A percentile compares a stretch with the other conserved stretches of the same genome.
These are phyloP conservation scores for Taphrina confusa DNA, from an alignment of 1,139 yeast species.

Conservation along the genomic window DNA sequence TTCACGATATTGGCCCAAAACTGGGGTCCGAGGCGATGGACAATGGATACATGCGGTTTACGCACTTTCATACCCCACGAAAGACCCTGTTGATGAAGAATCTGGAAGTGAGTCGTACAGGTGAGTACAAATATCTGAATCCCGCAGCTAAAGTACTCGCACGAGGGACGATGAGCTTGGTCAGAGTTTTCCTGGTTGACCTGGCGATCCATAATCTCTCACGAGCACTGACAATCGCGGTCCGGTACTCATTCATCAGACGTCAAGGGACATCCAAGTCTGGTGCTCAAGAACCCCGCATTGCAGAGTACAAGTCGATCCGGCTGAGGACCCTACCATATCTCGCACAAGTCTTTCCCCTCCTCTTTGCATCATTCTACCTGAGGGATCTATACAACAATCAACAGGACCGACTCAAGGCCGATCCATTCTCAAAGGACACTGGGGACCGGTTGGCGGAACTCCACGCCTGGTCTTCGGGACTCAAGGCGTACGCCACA, in stretches of 20 bases:
- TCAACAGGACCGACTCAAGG: constrained; percentile 51
- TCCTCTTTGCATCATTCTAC: constrained; percentile 69
- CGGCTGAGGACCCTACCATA: constrained; percentile 32
- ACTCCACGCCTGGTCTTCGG: constrained; percentile 33
- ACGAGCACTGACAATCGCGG: constrained; percentile 76
- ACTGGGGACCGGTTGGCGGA: constrained; percentile 30
- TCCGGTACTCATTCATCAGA: constrained; percentile 85
- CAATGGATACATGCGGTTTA: constrained; percentile 91
- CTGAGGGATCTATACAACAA: constrained; percentile 57
- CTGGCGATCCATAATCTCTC: constrained; percentile 82
- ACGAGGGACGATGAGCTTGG: constrained; percentile 81
- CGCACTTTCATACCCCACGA: constrained; percentile 76
- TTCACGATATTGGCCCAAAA: constrained; percentile 91
- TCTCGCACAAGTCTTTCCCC: constrained; percentile 60
- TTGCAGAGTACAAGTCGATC: constrained; percentile 30
- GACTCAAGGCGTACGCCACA: constrained; percentile 32
- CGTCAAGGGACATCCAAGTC: constrained; percentile 60
- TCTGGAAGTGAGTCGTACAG: constrained; percentile 69
- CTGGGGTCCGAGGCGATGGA: constrained; percentile 58
- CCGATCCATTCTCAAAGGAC: constrained; percentile 36
- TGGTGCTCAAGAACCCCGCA: constrained; percentile 21
- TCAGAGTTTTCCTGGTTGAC: constrained; percentile 84
- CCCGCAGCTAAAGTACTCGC: constrained; percentile 86
- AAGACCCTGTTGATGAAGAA: constrained; percentile 79
- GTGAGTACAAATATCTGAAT: constrained; percentile 67